Percentiles rank a stretch among this genome's conserved stretches.
Evolutionary conservation across 805 yeast species (phyloP).

Genomic region (Suhomyces canberraensis): DNA sequence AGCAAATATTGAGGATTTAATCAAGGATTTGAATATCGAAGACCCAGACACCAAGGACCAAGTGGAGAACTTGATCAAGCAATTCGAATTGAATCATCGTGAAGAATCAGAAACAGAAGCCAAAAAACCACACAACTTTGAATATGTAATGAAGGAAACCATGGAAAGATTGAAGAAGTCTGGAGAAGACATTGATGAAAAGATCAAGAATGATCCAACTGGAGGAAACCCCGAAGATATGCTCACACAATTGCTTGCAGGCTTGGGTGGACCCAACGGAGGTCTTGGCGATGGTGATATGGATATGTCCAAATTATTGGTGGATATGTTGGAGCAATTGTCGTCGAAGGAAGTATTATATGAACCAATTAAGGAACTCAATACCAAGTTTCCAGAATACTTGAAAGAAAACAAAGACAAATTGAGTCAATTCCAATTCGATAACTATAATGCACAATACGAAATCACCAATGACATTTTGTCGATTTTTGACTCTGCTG

Average conservation of each 20-base stretch:
- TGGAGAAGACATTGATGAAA: conserved; percentile 66
- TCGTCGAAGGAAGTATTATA: conserved; percentile 82
- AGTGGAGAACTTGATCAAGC: conserved; percentile 47
- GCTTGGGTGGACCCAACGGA: conserved; percentile 34
- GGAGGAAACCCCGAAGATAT: conserved; percentile 48
- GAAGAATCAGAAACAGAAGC: conserved; percentile 27
- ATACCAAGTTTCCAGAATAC: conserved; percentile 70
- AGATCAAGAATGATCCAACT: conserved; percentile 44
- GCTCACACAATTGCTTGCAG: conserved; percentile 57
- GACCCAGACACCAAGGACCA: conserved; percentile 52
- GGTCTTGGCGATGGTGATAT: conserved; percentile 42
- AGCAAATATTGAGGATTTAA: conserved; percentile 38
- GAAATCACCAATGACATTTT: conserved; percentile 59
- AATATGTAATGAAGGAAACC: conserved; percentile 75
- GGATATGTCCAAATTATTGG: conserved; percentile 61
- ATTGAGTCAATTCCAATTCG: conserved; percentile 45
- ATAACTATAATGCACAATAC: conserved; percentile 59
- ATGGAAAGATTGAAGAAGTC: conserved; percentile 75
- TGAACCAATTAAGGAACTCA: conserved; percentile 82
- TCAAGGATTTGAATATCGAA: conserved; percentile 46
- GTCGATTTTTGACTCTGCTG: conserved; percentile 59
- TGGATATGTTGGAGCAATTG: conserved; percentile 75
- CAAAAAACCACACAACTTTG: conserved; percentile 46
- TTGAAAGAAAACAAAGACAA: conserved; percentile 49
- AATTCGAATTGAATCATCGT: conserved; percentile 35